Evolutionary conservation across 768 basidiomycete species (phyloP), one percentile per base, ranked within the genome.

Genomic region (Boletus subparvulus): DNA sequence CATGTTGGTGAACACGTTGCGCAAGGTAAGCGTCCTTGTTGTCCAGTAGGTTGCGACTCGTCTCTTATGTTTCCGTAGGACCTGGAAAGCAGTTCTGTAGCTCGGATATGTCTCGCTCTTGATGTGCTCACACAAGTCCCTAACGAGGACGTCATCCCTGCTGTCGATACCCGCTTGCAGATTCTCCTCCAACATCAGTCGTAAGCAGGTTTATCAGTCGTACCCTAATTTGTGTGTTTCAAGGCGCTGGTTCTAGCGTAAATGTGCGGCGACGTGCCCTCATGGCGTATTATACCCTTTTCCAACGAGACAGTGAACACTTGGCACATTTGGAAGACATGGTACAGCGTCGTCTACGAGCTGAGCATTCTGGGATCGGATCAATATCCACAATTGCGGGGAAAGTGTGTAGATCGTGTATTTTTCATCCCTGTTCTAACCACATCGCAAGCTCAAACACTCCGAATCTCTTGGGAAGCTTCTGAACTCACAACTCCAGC

Each of bases 1-100:
- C 24, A 92, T 94, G 87, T 78, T 93, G 21, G 85, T 94, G 55
- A 94, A 94, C 62, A 92, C 92, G 6, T 68, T 92, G 35, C 84
- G 90, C 59, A 94, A 94, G 80, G 92, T 85, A 63, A 54, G 68
- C 43, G 8, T 30, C 36, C 6, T 46, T 51, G 11, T 36, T 17
- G 30, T 33, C 41, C 11, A 47, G 32, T 58, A 9, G 11, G 42
- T 45, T 19, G 44, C 32, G 37, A 14, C 24, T 39, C 21, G 14
- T 42, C 10, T 43, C 55, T 67, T n/a, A 64, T 19, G 26, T 13
- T 13, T 43, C 19, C 24, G 6, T 32, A 93, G 91, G 92, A 94
- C 65, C 68, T 94, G 30, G 89, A 91, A 69, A 83, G 82, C 50
- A 58, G 75, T 3, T 73, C 76, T 3, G 61, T 81, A 42, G 63